These are phyloP conservation scores for Leccinum fuscescens DNA, from an alignment of 1,284 basidiomycete species.

Conservation along the genomic window DNA sequence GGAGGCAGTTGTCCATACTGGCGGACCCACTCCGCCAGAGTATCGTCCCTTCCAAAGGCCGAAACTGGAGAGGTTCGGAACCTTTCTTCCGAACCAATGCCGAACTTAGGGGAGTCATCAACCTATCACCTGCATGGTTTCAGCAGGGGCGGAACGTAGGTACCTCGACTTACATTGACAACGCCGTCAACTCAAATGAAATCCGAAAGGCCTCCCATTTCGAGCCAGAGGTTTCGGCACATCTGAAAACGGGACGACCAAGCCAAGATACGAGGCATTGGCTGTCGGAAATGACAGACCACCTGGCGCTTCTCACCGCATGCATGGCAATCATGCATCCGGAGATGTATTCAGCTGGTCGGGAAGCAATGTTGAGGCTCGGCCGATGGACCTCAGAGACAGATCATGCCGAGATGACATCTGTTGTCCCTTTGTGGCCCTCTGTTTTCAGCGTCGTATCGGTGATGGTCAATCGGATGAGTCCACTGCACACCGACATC, in stretches of 20 bases:
- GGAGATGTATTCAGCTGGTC: background rate
- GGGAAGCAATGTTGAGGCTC: background rate
- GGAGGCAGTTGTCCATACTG: no score
- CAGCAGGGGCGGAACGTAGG: background rate
- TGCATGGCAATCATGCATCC: background rate
- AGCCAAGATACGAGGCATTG: background rate
- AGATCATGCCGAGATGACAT: background rate
- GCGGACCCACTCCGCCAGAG: no score
- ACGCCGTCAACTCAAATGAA: no score
- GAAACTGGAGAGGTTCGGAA: no score
- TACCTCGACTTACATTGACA: background rate
- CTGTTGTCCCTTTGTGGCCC: background rate
- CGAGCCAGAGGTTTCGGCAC: background rate
- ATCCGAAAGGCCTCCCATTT: background rate
- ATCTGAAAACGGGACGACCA: background rate
- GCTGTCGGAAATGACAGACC: background rate
- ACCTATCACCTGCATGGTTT: background rate
- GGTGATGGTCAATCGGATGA: background rate
- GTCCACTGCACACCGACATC: background rate
- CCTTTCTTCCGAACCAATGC: no score
- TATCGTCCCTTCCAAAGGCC: no score
- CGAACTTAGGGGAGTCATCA: background rate
- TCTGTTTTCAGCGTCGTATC: background rate
- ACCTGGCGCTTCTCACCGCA: background rate
- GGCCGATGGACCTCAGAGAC: background rate